Conservation (phyloP, 352 stramenopile species). For the Globisporangium sylvaticum region DNA sequence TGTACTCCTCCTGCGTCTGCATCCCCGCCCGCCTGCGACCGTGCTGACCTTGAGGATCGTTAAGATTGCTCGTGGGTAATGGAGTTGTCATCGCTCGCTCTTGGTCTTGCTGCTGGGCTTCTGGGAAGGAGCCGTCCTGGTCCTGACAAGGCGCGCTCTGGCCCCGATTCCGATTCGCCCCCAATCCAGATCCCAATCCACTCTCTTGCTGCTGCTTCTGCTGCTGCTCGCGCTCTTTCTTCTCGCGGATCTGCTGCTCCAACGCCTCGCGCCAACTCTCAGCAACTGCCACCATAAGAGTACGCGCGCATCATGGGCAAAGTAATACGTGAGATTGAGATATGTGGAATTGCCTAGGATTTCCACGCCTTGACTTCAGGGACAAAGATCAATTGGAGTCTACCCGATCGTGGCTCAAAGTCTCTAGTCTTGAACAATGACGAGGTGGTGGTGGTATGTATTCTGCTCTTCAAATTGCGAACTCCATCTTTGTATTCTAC, state of each 20-base stretch:
- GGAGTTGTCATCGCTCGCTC: conserved; percentile 12
- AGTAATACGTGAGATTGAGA: too few relatives aligned
- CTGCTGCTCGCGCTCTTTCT: conserved; percentile 23
- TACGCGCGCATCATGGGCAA: too few relatives aligned
- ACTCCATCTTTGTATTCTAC: not conserved
- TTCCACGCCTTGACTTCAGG: too few relatives aligned
- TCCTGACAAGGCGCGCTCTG: conserved; percentile 17
- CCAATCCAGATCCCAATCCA: not conserved
- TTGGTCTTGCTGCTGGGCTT: conserved; percentile 1
- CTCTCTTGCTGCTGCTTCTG: not conserved
- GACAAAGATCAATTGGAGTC: too few relatives aligned
- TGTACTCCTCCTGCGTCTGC: conserved; percentile 33
- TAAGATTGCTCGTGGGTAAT: too few relatives aligned
- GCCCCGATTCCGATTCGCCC: not conserved
- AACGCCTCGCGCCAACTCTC: conserved; percentile 35
- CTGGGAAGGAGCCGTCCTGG: not conserved
- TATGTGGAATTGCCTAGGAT: too few relatives aligned
- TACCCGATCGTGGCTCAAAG: too few relatives aligned
- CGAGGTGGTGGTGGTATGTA: not conserved
- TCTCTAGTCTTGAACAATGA: not conserved
- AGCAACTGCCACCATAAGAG: too few relatives aligned
- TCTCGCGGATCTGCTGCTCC: conserved; percentile 48
- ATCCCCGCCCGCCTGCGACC: conserved; percentile 13
- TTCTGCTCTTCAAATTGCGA: too few relatives aligned
- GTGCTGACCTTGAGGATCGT: not conserved